Evolutionary conservation across 768 basidiomycete genomes (phyloP).

Genomic region (Rhodotorula graminis): DNA sequence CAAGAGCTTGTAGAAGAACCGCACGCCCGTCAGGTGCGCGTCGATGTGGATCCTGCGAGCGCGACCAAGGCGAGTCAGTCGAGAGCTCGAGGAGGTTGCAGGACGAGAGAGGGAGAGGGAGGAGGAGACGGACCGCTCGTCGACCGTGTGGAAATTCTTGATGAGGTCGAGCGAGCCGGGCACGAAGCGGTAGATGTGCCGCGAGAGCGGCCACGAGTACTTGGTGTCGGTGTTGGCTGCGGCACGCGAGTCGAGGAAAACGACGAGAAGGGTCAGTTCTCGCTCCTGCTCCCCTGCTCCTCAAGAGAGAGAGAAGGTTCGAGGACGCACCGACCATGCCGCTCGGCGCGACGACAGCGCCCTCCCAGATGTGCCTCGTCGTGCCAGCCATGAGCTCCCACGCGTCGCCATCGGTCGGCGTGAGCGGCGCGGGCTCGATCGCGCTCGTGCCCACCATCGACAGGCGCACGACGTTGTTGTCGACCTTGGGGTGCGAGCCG

Average conservation of each 20-base stretch:
- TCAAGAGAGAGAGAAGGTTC: no score
- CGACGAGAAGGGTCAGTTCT: background rate
- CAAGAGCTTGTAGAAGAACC: conserved; percentile 48
- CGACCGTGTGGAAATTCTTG: conserved; percentile 45
- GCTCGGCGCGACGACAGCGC: conserved; percentile 14
- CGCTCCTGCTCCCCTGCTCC: no score
- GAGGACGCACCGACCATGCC: conserved; percentile 21
- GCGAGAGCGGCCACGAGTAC: conserved; percentile 44
- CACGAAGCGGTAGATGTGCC: conserved; percentile 48
- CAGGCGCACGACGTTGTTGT: conserved; percentile 16
- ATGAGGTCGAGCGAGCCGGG: conserved; percentile 34
- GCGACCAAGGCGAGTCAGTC: background rate
- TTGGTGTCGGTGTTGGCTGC: conserved; percentile 31
- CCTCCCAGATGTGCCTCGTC: conserved; percentile 9
- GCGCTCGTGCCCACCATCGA: background rate
- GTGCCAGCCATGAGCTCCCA: conserved; percentile 32
- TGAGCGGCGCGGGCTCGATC: conserved; percentile 35
- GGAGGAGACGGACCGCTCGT: conserved; percentile 33
- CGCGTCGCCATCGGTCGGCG: conserved; percentile 15
- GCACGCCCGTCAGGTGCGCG: conserved; percentile 46
- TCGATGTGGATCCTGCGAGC: conserved; percentile 40
- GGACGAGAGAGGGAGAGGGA: background rate
- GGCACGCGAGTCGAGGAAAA: no score
- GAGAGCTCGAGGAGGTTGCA: background rate
- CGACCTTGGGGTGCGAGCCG: background rate